Percentiles rank a stretch among this genome's conserved stretches.
Evolutionary conservation across 192 early-diverging fungal species (phyloP).

Genomic region (Entomortierella beljakovae): DNA sequence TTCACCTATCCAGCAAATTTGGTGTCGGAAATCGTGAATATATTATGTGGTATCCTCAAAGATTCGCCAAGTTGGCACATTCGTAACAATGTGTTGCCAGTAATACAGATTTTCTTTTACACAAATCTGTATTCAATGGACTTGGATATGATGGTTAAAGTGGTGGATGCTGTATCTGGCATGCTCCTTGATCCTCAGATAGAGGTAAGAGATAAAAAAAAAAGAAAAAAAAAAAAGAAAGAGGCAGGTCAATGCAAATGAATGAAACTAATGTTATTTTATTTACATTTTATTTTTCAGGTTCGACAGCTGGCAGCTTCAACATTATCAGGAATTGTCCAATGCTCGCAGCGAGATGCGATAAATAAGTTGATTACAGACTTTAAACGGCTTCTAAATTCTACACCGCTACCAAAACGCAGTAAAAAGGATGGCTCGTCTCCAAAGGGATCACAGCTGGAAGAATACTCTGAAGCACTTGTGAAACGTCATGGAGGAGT

Average conservation of each 20-base stretch:
- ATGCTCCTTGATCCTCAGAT: constrained; percentile 89
- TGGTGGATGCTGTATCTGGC: constrained; percentile 76
- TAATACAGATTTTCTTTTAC: constrained; percentile 91
- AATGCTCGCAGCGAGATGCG: constrained; percentile 78
- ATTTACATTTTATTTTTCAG: constrained; percentile 24
- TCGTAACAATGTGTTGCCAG: constrained; percentile 80
- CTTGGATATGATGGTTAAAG: constrained; percentile 60
- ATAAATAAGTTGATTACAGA: constrained; percentile 64
- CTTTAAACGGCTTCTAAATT: constrained; percentile 50
- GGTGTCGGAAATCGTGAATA: constrained; percentile 63
- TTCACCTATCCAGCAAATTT: constrained; percentile 63
- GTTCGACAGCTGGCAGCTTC: constrained; percentile 80
- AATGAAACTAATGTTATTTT: background rate
- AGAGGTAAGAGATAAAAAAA: constrained; percentile 64
- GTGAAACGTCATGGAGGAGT: constrained; percentile 87
- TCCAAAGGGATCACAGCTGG: constrained; percentile 40
- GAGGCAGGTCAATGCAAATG: no score
- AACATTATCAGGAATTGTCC: constrained; percentile 81
- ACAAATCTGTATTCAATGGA: constrained; percentile 81
- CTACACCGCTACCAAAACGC: constrained; percentile 58
- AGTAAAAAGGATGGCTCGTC: constrained; percentile 49
- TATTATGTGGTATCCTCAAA: constrained; percentile 66
- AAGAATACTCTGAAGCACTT: constrained; percentile 66
- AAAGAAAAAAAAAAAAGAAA: no score
- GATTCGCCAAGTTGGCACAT: constrained; percentile 82